These are phyloP conservation scores for Eucalyptus curtisii DNA, from an alignment of 345 rosid genomes.

Conservation along the genomic window DNA sequence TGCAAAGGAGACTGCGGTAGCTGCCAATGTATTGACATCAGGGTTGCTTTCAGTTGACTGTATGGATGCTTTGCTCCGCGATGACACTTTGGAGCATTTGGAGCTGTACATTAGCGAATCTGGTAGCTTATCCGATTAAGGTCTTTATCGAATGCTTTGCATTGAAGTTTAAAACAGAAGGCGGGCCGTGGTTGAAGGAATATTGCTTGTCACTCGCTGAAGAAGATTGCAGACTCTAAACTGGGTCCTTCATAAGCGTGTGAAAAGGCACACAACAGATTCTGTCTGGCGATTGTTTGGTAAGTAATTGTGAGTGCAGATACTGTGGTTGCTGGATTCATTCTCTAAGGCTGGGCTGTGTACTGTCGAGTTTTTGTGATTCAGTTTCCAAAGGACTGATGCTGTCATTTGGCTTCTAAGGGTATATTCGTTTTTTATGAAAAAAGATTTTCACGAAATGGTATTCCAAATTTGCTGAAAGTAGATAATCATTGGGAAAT, in stretches of 20 bases:
- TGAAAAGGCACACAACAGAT: conserved; percentile 53
- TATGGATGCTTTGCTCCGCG: background rate
- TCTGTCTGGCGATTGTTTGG: background rate
- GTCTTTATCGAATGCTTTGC: background rate
- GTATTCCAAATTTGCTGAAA: background rate
- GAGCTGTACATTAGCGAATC: background rate
- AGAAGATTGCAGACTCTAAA: conserved; percentile 86
- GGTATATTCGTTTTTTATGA: no score
- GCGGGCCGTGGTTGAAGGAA: conserved; percentile 78
- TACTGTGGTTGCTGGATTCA: background rate
- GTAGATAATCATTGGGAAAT: background rate
- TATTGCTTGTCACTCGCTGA: conserved; percentile 84
- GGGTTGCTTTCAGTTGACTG: background rate
- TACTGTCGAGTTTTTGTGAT: background rate
- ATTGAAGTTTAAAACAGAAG: conserved; percentile 83
- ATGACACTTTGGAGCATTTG: background rate
- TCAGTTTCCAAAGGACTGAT: background rate
- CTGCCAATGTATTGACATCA: conserved; percentile 48
- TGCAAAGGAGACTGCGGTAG: conserved; percentile 79
- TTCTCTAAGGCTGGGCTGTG: background rate
- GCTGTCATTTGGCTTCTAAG: background rate
- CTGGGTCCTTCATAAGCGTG: conserved; percentile 65
- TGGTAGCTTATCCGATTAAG: background rate
- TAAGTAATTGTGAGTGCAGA: no score
- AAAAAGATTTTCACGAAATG: background rate